Percentiles rank a stretch among this genome's conserved stretches.
phyloP scores from a whole-genome alignment of 768 basidiomycete species.

The Boletus fagicola region DNA sequence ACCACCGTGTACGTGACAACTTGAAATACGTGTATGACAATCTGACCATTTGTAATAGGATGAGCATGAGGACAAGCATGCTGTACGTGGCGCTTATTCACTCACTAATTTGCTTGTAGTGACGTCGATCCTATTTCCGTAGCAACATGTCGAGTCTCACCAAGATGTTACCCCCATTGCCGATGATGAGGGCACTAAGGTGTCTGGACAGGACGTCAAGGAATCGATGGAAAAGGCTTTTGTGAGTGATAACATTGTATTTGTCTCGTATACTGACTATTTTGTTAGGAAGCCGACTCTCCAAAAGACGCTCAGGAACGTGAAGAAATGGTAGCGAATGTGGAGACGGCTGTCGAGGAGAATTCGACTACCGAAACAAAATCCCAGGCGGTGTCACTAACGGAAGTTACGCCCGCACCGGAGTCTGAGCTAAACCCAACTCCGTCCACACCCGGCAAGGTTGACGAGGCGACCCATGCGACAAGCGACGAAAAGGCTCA shows the following conservation, averaged over 20 bases:
- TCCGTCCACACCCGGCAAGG: not conserved
- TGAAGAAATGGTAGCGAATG: constrained; percentile 23
- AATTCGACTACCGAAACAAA: not conserved
- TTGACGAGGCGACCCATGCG: constrained; percentile 4
- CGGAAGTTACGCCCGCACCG: not conserved
- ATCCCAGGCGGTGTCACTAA: not conserved
- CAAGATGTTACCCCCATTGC: constrained; percentile 13
- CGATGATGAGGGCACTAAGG: constrained; percentile 33
- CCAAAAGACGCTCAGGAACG: constrained; percentile 31
- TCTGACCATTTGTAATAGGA: constrained; percentile 21
- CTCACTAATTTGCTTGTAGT: not conserved
- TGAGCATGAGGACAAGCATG: constrained; percentile 8
- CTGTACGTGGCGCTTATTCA: constrained; percentile 14
- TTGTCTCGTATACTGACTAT: constrained; percentile 1
- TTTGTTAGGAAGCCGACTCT: constrained; percentile 30
- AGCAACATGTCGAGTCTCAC: constrained; percentile 20
- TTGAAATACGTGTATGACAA: not conserved
- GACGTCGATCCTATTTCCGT: constrained; percentile 3
- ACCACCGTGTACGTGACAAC: constrained; percentile 22
- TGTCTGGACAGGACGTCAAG: constrained; percentile 31
- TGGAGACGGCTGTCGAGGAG: not conserved
- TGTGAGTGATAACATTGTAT: constrained; percentile 17
- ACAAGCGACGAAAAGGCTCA: constrained; percentile 7
- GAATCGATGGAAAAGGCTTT: constrained; percentile 29
- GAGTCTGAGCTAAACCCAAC: constrained; percentile 6